These are phyloP conservation scores for Eucalyptus urophylla DNA, from an alignment of 345 rosid species.

Conservation along the genomic window DNA sequence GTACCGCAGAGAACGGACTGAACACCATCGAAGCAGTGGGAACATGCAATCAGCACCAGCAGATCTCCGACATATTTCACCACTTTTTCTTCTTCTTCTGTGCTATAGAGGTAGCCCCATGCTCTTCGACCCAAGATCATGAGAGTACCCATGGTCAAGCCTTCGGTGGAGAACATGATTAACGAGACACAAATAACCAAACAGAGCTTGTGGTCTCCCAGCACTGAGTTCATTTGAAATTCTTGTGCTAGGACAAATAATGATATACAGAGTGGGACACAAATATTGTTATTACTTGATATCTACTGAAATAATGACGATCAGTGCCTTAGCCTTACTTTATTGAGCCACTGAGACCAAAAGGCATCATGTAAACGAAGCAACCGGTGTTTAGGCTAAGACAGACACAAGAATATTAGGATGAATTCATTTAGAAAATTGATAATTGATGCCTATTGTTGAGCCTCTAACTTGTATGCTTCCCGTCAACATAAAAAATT, in stretches of 20 bases:
- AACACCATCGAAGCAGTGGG: conserved; percentile 13
- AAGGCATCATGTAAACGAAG: conserved; percentile 2
- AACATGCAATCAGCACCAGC: conserved; percentile 12
- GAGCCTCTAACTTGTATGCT: background rate
- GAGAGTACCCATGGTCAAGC: background rate
- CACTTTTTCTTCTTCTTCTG: conserved; percentile 8
- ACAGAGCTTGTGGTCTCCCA: conserved; percentile 16
- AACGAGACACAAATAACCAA: conserved; percentile 4
- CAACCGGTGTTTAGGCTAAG: conserved; percentile 1
- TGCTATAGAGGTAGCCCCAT: conserved; percentile 21
- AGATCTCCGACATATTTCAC: conserved; percentile 14
- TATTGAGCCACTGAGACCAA: conserved; percentile 2
- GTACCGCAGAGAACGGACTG: conserved; percentile 1
- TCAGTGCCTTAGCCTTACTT: conserved; percentile 4
- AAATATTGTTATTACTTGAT: background rate
- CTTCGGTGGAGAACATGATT: conserved; percentile 10
- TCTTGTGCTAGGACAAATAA: background rate
- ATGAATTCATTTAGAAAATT: background rate
- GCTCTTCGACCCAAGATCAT: conserved; percentile 6
- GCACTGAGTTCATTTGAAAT: conserved; percentile 43
- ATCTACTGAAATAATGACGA: background rate
- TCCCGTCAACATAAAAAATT: background rate
- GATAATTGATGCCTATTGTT: background rate
- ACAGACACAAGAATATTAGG: conserved; percentile 15
- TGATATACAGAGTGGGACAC: background rate